A percentile compares a stretch with the other conserved stretches of the same genome.
These are phyloP conservation scores for Spinacia oleracea DNA, from an alignment of 179 eudicot genomes.

Conservation along the genomic window DNA sequence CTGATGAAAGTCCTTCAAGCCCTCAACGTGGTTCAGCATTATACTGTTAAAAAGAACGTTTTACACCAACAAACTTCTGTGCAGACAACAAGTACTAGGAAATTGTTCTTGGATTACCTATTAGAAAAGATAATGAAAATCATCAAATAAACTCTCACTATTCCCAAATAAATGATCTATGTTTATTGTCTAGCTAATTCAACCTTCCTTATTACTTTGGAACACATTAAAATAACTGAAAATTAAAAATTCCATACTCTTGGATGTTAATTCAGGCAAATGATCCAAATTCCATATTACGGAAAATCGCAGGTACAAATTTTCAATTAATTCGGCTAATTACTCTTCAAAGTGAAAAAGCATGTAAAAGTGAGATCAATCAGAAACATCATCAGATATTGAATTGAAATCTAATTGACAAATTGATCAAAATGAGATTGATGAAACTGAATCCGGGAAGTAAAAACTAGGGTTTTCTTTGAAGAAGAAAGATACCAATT, in stretches of 20 bases:
- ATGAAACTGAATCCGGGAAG: background rate
- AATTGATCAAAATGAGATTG: background rate
- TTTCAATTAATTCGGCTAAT: background rate
- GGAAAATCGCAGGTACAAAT: background rate
- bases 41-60: background rate
- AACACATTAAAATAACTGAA: background rate
- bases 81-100: too few species aligned
- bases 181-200: background rate
- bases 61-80: background rate
- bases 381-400: background rate
- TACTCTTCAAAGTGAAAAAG: background rate
- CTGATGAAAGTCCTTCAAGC: background rate
- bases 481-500: conserved; percentile 32
- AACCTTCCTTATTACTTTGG: background rate
- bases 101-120: too few species aligned
- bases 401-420: conserved; percentile 6
- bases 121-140: too few species aligned
- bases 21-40: background rate
- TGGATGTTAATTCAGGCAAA: background rate
- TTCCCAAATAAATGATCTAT: background rate
- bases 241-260: background rate
- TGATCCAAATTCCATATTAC: background rate
- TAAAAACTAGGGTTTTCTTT: conserved; percentile 17
- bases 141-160: too few species aligned
- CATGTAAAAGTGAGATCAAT: background rate